Percentiles rank a stretch among this genome's conserved stretches.
Conservation (phyloP, 768 basidiomycete genomes). For the Boletus tylopilopsis region DNA sequence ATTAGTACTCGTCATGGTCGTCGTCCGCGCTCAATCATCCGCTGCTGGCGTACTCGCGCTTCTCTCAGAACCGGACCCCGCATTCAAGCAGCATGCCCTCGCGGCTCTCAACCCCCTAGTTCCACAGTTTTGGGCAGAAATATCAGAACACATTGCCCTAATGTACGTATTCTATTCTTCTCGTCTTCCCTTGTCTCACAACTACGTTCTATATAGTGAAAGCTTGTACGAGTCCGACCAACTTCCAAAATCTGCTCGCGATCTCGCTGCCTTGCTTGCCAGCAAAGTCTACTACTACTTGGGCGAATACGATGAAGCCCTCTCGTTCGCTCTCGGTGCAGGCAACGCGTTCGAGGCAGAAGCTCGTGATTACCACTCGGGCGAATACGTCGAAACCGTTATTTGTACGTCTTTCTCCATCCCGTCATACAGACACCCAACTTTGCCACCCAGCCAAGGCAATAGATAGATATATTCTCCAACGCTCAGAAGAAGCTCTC, state of each 20-base stretch:
- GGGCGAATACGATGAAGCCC: slow-evolving; percentile 91
- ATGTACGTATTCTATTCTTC: slow-evolving; percentile 56
- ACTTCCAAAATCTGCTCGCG: slow-evolving; percentile 67
- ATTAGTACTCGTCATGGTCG: slow-evolving; percentile 51
- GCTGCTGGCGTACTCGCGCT: slow-evolving; percentile 90
- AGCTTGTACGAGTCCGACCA: slow-evolving; percentile 82
- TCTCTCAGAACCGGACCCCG: slow-evolving; percentile 80
- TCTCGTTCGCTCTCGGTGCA: slow-evolving; percentile 91
- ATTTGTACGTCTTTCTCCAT: slow-evolving; percentile 67
- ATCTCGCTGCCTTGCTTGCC: slow-evolving; percentile 86
- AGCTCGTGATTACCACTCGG: slow-evolving; percentile 55
- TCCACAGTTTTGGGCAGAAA: slow-evolving; percentile 97
- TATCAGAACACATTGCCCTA: slow-evolving; percentile 86
- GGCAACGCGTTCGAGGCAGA: slow-evolving; percentile 82
- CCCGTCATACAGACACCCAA: neutral
- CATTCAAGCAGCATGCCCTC: slow-evolving; percentile 91
- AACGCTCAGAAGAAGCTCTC: slow-evolving; percentile 53
- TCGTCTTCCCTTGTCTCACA: slow-evolving; percentile 6
- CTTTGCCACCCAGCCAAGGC: slow-evolving; percentile 69
- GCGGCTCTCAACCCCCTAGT: slow-evolving; percentile 78
- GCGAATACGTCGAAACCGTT: slow-evolving; percentile 93
- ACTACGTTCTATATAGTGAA: slow-evolving; percentile 54
- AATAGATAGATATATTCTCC: slow-evolving; percentile 87
- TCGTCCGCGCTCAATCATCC: slow-evolving; percentile 70
- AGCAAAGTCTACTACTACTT: slow-evolving; percentile 99